phyloP scores from a whole-genome alignment of 495 filamentous ascomycete genomes.

The Penicillium taxi region DNA sequence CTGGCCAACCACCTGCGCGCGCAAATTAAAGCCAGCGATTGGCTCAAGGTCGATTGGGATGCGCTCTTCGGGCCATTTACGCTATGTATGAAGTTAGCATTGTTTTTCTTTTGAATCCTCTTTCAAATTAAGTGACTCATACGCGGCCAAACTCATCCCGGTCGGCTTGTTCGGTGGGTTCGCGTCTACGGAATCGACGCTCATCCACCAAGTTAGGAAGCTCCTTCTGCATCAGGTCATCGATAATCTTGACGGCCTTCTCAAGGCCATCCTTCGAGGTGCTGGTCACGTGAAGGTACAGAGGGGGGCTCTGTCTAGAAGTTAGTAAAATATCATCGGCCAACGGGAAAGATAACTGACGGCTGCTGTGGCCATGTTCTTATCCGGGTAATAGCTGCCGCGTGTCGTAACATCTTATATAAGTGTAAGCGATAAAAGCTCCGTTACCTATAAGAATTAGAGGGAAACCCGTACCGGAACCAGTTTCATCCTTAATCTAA shows the following conservation, averaged over 20 bases:
- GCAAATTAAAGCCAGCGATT: slow-evolving; percentile 89
- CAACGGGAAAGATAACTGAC: slow-evolving; percentile 46
- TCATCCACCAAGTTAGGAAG: slow-evolving; percentile 93
- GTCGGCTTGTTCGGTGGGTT: slow-evolving; percentile 79
- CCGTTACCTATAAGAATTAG: slow-evolving; percentile 40
- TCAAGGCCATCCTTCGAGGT: slow-evolving; percentile 88
- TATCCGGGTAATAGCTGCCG: slow-evolving; percentile 93
- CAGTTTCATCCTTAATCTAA: slow-evolving; percentile 99
- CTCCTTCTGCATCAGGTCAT: slow-evolving; percentile 94
- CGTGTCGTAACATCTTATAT: slow-evolving; percentile 97
- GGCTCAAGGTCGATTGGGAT: slow-evolving; percentile 87
- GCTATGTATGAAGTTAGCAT: slow-evolving; percentile 47
- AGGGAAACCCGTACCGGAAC: slow-evolving; percentile 86
- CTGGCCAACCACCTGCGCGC: slow-evolving; percentile 90
- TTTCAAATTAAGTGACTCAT: slow-evolving; percentile 23
- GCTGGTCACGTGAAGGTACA: slow-evolving; percentile 93
- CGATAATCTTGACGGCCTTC: slow-evolving; percentile 72
- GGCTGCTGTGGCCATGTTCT: slow-evolving; percentile 87
- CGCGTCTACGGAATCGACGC: slow-evolving; percentile 80
- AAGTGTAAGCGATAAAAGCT: slow-evolving; percentile 52
- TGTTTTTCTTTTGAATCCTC: background rate
- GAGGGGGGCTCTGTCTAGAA: slow-evolving; percentile 66
- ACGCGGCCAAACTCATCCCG: slow-evolving; percentile 91
- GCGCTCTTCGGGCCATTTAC: slow-evolving; percentile 97
- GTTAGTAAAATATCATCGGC: slow-evolving; percentile 1